phyloP scores from a whole-genome alignment of 75 land plant genomes.

The Pinus taeda region DNA sequence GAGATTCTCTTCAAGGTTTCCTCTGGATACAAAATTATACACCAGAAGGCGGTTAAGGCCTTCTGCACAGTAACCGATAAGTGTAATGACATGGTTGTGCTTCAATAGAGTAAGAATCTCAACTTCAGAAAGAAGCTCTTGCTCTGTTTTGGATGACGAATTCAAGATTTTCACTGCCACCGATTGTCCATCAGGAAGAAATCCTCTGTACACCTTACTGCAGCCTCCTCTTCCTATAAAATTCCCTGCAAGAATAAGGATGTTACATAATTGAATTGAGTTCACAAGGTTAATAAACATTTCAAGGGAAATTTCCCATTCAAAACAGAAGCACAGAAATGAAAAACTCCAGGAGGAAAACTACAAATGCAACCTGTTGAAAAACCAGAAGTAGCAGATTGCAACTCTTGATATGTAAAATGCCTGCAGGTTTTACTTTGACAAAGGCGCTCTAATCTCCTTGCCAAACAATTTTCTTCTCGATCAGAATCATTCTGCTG shows the following conservation, averaged over 20 bases:
- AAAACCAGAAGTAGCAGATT: conserved; percentile 69
- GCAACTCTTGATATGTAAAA: conserved; percentile 64
- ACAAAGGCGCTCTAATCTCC: conserved; percentile 54
- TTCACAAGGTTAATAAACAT: background rate
- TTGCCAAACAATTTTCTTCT: conserved; percentile 19
- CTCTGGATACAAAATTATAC: conserved; percentile 74
- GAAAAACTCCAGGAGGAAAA: background rate
- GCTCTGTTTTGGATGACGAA: conserved; percentile 33
- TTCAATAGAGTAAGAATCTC: conserved; percentile 44
- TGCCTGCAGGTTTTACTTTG: conserved; percentile 56
- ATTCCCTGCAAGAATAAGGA: conserved; percentile 43
- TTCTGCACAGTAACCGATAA: conserved; percentile 64
- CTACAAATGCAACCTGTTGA: conserved; percentile 40
- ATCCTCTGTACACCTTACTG: conserved; percentile 56
- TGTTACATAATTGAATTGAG: background rate
- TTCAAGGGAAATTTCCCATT: background rate
- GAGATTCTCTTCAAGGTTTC: conserved; percentile 88
- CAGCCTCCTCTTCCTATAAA: conserved; percentile 83
- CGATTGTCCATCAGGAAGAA: conserved; percentile 28
- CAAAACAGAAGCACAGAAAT: background rate
- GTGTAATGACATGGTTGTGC: conserved; percentile 42
- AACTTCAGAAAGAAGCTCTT: conserved; percentile 51
- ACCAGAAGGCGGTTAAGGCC: conserved; percentile 57
- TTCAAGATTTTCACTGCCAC: conserved; percentile 66
- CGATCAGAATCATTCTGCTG: background rate